These are phyloP conservation scores for Candida xiaguanensis DNA, from an alignment of 805 yeast species.

Conservation along the genomic window DNA sequence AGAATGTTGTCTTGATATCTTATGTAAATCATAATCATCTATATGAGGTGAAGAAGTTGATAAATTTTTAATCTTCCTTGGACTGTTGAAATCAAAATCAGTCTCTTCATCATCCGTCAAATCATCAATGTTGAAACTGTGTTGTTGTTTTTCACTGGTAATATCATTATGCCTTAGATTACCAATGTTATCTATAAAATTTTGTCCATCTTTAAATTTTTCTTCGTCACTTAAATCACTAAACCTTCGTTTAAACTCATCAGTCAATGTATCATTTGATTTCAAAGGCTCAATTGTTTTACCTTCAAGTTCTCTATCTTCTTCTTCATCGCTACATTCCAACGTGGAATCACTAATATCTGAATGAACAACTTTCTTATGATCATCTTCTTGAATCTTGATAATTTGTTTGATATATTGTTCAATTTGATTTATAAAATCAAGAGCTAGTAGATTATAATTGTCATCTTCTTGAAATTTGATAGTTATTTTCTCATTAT, in stretches of 20 bases:
- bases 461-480: conserved; percentile 29
- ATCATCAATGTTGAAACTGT: conserved; percentile 4
- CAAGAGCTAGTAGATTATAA: conserved; percentile 19
- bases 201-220: conserved; percentile 7
- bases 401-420: conserved; percentile 20
- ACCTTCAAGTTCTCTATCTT: conserved; percentile 11
- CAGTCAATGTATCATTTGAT: conserved; percentile 24
- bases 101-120: conserved; percentile 7
- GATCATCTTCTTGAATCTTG: conserved; percentile 3
- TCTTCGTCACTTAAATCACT: conserved; percentile 9
- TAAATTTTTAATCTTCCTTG: background rate
- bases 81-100: conserved; percentile 6
- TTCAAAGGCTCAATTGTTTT: conserved; percentile 15
- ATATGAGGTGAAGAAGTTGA: background rate
- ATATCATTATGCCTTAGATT: conserved; percentile 30
- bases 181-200: conserved; percentile 21
- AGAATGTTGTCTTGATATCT: conserved; percentile 6
- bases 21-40: conserved; percentile 8
- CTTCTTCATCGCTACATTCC: conserved; percentile 7
- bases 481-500: conserved; percentile 16
- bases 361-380: background rate
- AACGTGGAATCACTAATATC: conserved; percentile 9
- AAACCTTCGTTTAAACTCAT: conserved; percentile 5
- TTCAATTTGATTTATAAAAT: conserved; percentile 21
- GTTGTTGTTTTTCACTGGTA: background rate